phyloP scores from a whole-genome alignment of 2,329 filamentous ascomycete genomes.

The Orbilia brochopaga region DNA sequence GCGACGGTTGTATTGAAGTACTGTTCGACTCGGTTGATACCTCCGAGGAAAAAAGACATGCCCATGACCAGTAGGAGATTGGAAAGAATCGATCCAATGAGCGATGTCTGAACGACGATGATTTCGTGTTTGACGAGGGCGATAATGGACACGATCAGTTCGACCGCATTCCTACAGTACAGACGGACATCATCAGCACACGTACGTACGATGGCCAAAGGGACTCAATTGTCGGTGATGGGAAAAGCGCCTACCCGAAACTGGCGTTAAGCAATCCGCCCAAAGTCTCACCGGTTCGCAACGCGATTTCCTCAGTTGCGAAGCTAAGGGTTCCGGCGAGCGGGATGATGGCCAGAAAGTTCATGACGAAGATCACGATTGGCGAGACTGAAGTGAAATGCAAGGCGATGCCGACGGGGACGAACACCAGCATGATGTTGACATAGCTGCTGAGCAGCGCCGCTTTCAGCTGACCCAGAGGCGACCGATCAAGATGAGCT shows the following conservation, averaged over 20 bases:
- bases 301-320: slow-evolving; percentile 86
- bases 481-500: slow-evolving; percentile 62
- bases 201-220: neutral
- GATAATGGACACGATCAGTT: slow-evolving; percentile 83
- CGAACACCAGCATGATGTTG: slow-evolving; percentile 79
- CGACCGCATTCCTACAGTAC: slow-evolving; percentile 75
- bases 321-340: slow-evolving; percentile 85
- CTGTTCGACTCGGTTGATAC: slow-evolving; percentile 61
- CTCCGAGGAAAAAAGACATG: slow-evolving; percentile 53
- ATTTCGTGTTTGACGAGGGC: slow-evolving; percentile 76
- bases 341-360: slow-evolving; percentile 92
- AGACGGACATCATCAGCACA: slow-evolving; percentile 51
- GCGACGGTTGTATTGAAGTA: slow-evolving; percentile 92
- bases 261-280: slow-evolving; percentile 88
- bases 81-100: slow-evolving; percentile 89
- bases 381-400: slow-evolving; percentile 65
- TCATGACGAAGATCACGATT: slow-evolving; percentile 78
- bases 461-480: slow-evolving; percentile 71
- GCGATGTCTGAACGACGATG: slow-evolving; percentile 86
- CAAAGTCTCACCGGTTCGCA: slow-evolving; percentile 80
- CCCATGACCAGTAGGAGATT: slow-evolving; percentile 89
- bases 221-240: neutral
- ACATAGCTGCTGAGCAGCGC: slow-evolving; percentile 84
- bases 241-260: slow-evolving; percentile 70
- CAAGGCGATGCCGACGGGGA: slow-evolving; percentile 78